Percentiles rank a stretch among this genome's conserved stretches.
phyloP scores from a whole-genome alignment of 1,284 basidiomycete genomes.

The Microbotryomycetes sp. region DNA sequence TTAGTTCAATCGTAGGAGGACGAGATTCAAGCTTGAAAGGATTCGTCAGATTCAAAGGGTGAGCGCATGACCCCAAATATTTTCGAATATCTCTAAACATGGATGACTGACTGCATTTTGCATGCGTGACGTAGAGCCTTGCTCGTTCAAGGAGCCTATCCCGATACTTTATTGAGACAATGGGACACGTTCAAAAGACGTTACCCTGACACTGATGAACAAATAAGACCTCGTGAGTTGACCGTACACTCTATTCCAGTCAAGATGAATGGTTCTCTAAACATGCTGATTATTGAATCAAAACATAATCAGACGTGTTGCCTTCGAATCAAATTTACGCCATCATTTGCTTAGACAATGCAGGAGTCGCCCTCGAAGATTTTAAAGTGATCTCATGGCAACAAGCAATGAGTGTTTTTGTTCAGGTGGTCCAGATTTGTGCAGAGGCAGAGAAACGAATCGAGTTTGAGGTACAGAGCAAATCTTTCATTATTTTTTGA shows the following conservation, averaged over 20 bases:
- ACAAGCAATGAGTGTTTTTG: conserved; percentile 80
- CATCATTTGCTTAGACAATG: conserved; percentile 80
- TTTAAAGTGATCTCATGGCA: conserved; percentile 60
- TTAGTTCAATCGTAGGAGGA: conserved; percentile 62
- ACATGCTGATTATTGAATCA: neutral
- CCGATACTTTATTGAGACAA: conserved; percentile 62
- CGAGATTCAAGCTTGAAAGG: conserved; percentile 58
- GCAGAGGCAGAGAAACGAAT: conserved; percentile 68
- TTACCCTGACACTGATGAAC: conserved; percentile 59
- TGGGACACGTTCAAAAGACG: conserved; percentile 75
- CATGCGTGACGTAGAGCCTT: conserved; percentile 51
- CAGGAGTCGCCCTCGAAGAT: conserved; percentile 80
- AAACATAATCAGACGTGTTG: conserved; percentile 56
- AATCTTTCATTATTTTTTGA: neutral
- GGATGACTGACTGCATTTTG: neutral
- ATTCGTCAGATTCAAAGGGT: conserved; percentile 69
- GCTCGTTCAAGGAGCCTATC: conserved; percentile 78
- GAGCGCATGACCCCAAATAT: conserved; percentile 29
- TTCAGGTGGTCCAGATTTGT: conserved; percentile 75
- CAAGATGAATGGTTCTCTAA: neutral
- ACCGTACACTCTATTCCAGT: no score
- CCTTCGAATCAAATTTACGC: conserved; percentile 69
- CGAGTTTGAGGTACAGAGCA: conserved; percentile 70
- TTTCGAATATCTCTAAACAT: no score
- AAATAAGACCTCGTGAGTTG: conserved; percentile 70